Evolutionary conservation across 2,329 filamentous ascomycete species (phyloP), one percentile per base, ranked within the genome.

Genomic region (Metarhizium rileyi): DNA sequence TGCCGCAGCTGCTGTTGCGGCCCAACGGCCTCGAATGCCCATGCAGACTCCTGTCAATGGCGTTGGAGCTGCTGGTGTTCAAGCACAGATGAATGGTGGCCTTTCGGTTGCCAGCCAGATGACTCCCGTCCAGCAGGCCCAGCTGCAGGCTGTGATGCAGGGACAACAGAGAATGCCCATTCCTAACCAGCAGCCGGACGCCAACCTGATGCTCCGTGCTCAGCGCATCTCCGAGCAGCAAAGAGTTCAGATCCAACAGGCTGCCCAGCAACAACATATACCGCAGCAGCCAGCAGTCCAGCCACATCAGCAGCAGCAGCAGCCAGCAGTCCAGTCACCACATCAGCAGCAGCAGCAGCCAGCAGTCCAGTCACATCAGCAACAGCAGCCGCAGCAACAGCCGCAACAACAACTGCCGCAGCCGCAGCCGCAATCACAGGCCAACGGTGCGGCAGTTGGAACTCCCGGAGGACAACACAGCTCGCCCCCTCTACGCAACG

Each of bases 211-310:
- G 56, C 70, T 84, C 57, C 82, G 85, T 58, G 78, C 82, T 16
- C 80, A 82, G 49, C 78, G 80, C 41, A 80, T 87, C 40, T 75
- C 84, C 10, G 81, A 86, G 58, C 79, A 83, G 57, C 81, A 84
- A 58, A 73, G 78, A 14, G 72, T 75, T 3, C 72, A 76, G 52
- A 67, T 73, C 58, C 74, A 75, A 49, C 70, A 72, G 38, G 61
- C 62, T 16, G 65, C 70, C 40, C 60, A 61, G 42, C 48, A 53
- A 7, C 62, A 62, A 42, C 51, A 47, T 8, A 12, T 22, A 18
- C 35, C 46, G n/a, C 53, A 53, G 27, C 58, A 30, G 12, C 28
- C 16, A 38, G 35, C 18, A 18, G 28, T 30, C n/a, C 35, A 38
- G 18, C 35, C 60, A 30, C 51, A 65, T 49, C 63, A 64, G 20